These are phyloP conservation scores for Neonectria sp. DNA, from an alignment of 2,329 filamentous ascomycete genomes.

Conservation along the genomic window DNA sequence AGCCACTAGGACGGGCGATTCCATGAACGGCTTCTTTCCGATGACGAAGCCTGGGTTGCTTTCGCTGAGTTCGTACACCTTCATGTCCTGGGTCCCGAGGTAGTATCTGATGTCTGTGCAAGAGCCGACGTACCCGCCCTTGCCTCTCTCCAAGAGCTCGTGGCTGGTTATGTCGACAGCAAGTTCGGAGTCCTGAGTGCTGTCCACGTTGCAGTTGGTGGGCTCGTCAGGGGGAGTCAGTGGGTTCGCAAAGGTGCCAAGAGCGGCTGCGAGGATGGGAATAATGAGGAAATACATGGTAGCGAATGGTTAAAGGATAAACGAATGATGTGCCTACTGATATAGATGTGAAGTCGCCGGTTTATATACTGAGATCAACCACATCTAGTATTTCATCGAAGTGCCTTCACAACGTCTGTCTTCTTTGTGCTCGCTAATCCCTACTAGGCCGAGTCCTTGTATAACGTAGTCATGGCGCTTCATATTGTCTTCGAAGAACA, in stretches of 20 bases:
- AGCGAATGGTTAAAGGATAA: neutral
- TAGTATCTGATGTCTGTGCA: constrained; percentile 38
- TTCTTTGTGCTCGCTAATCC: neutral
- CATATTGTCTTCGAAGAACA: neutral
- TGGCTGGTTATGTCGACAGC: neutral
- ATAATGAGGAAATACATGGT: neutral
- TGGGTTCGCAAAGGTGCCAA: neutral
- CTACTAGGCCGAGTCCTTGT: neutral
- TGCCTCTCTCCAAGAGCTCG: neutral
- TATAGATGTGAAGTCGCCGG: neutral
- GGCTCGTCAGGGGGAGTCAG: neutral
- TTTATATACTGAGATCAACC: neutral
- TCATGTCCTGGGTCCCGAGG: constrained; percentile 31
- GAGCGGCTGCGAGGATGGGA: neutral
- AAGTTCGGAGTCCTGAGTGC: no score
- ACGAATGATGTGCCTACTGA: neutral
- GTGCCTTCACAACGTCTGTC: neutral
- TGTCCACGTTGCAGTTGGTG: no score
- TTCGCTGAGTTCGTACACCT: constrained; percentile 1
- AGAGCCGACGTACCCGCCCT: constrained; percentile 26
- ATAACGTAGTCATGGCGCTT: neutral
- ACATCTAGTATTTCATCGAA: neutral
- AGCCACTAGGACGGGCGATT: constrained; percentile 33
- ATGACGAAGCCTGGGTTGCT: neutral
- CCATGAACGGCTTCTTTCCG: constrained; percentile 19